Evolutionary conservation across 163 green algal genomes (phyloP).

Genomic region (Prototheca wickerhamii): DNA sequence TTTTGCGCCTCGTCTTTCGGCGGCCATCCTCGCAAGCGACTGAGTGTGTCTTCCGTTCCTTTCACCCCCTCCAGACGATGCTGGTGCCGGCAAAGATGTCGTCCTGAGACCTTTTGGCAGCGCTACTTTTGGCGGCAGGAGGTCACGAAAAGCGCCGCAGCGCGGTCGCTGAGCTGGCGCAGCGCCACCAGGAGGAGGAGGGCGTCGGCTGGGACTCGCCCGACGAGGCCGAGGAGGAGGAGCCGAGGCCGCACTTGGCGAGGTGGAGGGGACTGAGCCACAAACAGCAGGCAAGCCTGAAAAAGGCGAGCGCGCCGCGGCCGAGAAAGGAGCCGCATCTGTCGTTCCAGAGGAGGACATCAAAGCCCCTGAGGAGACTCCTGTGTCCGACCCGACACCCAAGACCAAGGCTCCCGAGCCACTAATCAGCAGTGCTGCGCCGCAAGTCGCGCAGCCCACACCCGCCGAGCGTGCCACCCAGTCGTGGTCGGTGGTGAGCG

Average conservation of each 20-base stretch:
- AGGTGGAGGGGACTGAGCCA: background rate
- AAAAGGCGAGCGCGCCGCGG: no score
- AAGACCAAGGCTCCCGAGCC: no score
- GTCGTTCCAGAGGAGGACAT: no score
- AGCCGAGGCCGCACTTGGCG: background rate
- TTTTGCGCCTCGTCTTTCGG: no score
- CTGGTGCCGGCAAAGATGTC: background rate
- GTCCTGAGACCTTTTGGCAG: background rate
- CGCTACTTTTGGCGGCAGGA: background rate
- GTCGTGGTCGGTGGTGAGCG: background rate
- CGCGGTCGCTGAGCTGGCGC: background rate
- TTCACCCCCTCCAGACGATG: background rate
- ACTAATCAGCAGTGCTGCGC: no score
- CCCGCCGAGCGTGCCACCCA: background rate
- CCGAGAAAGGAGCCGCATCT: no score
- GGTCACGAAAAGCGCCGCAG: background rate
- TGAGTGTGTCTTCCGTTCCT: no score
- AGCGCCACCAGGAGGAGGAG: background rate
- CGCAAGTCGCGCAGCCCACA: no score
- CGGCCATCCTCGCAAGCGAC: no score
- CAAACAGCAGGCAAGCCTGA: no score
- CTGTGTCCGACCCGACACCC: no score
- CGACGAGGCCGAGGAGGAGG: slow-evolving; percentile 10
- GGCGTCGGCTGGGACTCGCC: background rate
- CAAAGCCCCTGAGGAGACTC: no score